Evolutionary conservation across 1,139 yeast genomes (phyloP), one percentile per base, ranked within the genome.

Genomic region (Nakaseomyces kungkrabaensis): DNA sequence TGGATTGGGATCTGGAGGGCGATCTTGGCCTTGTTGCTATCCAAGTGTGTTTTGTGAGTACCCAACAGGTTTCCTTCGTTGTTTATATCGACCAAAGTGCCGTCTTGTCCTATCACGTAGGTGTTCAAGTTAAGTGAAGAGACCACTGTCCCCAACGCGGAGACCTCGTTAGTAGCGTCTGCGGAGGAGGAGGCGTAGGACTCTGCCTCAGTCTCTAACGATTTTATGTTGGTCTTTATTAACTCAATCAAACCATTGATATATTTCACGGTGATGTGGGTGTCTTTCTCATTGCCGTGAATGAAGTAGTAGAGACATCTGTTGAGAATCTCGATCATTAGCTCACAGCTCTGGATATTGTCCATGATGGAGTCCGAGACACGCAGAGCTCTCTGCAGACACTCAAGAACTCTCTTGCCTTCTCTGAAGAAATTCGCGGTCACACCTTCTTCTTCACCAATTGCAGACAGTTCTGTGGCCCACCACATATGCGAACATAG

Each of bases 401-500:
- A 82, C 60, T 83, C 89, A 53, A 83, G 67, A 1, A 80, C 85
- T 37, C 82, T 72, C 60, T 76, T 79, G 42, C 80, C 82, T 59
- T 79, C 82, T 40, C 79, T 50, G 29, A 50, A 48, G 37, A 55
- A 56, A 32, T 52, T 54, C 3, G 67, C 62, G 8, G 65, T 62
- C 34, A 62, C 66, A 46, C 71, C 77, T 51, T 75, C 78, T 52
- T 74, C 76, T 54, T 75, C 78, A 8, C 77, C 75, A 44, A 72
- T 60, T 3, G 72, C 70, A 22, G 77, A 70, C 41, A 73, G 69
- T 56, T 85, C 90, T 24, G 83, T 76, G 66, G 94, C 85, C 95
- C 96, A 89, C 96, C 97, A 92, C 48, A 92, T 71, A 67, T 92
- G 97, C 3, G 96, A 83, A 49, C 96, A 90, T 49, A 80, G 70